phyloP scores from a whole-genome alignment of 352 stramenopile genomes.

The Globisporangium heterothallicum region DNA sequence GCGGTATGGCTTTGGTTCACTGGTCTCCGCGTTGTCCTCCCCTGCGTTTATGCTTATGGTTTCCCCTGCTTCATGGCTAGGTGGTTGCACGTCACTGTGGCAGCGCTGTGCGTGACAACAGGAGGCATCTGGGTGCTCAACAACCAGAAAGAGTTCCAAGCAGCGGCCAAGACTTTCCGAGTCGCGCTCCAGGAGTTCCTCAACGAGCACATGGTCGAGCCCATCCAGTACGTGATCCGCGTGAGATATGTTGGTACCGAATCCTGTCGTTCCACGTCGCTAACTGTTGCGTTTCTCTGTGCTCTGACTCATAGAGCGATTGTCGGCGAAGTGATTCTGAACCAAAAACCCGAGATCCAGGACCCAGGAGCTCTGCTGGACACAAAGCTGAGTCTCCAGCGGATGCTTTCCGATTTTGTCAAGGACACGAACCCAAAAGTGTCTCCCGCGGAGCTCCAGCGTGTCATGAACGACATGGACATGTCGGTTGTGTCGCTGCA shows the following conservation, averaged over 20 bases:
- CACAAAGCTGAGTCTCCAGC: slow-evolving; percentile 75
- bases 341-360: slow-evolving; percentile 81
- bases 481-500: slow-evolving; percentile 73
- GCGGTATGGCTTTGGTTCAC: slow-evolving; percentile 24
- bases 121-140: slow-evolving; percentile 56
- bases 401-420: slow-evolving; percentile 78
- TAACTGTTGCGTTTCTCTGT: not conserved
- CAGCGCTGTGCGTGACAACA: slow-evolving; percentile 46
- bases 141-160: slow-evolving; percentile 62
- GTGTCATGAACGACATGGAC: slow-evolving; percentile 59
- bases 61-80: slow-evolving; percentile 14
- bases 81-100: slow-evolving; percentile 60
- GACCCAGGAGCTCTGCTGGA: slow-evolving; percentile 68
- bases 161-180: slow-evolving; percentile 35
- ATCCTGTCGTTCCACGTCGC: not conserved
- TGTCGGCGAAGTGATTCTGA: slow-evolving; percentile 72
- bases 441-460: slow-evolving; percentile 28
- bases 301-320: slow-evolving; percentile 47
- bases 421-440: slow-evolving; percentile 66
- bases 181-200: slow-evolving; percentile 58
- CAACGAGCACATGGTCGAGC: slow-evolving; percentile 76
- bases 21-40: no score
- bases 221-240: slow-evolving; percentile 38
- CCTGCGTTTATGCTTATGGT: no score
- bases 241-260: not conserved